phyloP scores from a whole-genome alignment of 2,329 filamentous ascomycete species.

The Penicillium italicum region DNA sequence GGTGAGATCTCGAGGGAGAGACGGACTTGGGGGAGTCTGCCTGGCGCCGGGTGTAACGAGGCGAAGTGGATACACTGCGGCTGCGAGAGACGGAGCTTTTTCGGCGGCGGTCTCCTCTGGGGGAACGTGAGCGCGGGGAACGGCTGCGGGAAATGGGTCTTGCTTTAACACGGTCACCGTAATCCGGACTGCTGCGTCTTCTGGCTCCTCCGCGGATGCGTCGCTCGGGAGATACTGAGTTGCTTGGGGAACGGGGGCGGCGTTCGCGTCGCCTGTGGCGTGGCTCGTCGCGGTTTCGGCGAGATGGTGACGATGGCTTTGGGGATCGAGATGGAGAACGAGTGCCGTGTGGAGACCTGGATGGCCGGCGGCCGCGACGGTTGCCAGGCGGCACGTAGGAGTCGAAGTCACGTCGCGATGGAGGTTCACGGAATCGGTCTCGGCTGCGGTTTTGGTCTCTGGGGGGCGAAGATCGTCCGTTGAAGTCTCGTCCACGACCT shows the following conservation, averaged over 20 bases:
- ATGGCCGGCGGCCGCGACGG: constrained; percentile 39
- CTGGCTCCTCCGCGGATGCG: constrained; percentile 35
- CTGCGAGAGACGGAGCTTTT: constrained; percentile 36
- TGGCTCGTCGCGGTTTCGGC: constrained; percentile 31
- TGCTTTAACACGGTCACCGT: constrained; percentile 50
- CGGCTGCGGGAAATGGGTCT: constrained; percentile 49
- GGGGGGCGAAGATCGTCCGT: constrained; percentile 52
- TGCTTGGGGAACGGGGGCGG: constrained; percentile 23
- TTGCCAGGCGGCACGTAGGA: constrained; percentile 53
- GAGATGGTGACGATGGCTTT: constrained; percentile 18
- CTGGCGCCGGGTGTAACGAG: constrained; percentile 30
- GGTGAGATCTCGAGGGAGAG: constrained; percentile 39
- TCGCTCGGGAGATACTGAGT: constrained; percentile 42
- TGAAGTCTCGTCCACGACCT: constrained; percentile 40
- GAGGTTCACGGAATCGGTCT: constrained; percentile 44
- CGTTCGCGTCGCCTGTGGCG: constrained; percentile 27
- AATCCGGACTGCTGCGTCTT: constrained; percentile 36
- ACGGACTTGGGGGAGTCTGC: constrained; percentile 40
- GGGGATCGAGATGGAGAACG: constrained; percentile 33
- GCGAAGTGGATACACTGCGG: constrained; percentile 36
- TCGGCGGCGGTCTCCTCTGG: constrained; percentile 47
- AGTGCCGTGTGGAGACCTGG: constrained; percentile 30
- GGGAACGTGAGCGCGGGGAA: constrained; percentile 54
- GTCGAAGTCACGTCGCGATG: constrained; percentile 52
- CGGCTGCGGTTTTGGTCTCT: constrained; percentile 45